phyloP scores from a whole-genome alignment of 1,284 basidiomycete species.

The Ganoderma lucidum region DNA sequence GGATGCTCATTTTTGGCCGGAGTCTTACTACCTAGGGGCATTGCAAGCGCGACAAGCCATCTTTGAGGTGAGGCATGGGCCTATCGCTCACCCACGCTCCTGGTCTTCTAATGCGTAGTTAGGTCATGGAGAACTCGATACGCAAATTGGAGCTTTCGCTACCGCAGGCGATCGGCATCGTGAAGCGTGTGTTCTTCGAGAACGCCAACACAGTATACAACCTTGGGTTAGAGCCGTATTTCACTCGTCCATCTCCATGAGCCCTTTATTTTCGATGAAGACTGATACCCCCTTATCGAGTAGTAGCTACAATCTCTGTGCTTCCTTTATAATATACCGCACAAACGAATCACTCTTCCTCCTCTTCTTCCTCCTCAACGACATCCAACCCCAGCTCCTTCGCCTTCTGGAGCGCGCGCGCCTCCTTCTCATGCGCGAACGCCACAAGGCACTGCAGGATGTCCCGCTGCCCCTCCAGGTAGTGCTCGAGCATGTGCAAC shows the following conservation, averaged over 20 bases:
- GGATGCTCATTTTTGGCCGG: slow-evolving; percentile 83
- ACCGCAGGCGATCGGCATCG: slow-evolving; percentile 55
- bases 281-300: background rate
- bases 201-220: slow-evolving; percentile 67
- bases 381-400: slow-evolving; percentile 59
- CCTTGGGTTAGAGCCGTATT: slow-evolving; percentile 50
- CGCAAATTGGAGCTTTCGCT: slow-evolving; percentile 54
- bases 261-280: background rate
- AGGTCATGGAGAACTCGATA: slow-evolving; percentile 62
- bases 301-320: background rate
- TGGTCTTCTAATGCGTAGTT: background rate
- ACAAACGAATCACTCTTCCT: slow-evolving; percentile 9
- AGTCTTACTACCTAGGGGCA: slow-evolving; percentile 73
- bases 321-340: background rate
- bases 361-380: slow-evolving; percentile 51
- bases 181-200: slow-evolving; percentile 62
- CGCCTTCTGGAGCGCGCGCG: slow-evolving; percentile 53
- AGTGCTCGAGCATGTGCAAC: slow-evolving; percentile 61
- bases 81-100: background rate
- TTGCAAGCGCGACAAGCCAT: slow-evolving; percentile 69
- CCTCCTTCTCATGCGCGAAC: slow-evolving; percentile 55
- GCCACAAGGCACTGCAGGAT: slow-evolving; percentile 51
- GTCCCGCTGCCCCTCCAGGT: slow-evolving; percentile 60
- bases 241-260: slow-evolving; percentile 10
- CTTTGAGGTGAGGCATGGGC: slow-evolving; percentile 52